Evolutionary conservation across 2,329 filamentous ascomycete species (phyloP).

Genomic region (Talaromyces piceae): DNA sequence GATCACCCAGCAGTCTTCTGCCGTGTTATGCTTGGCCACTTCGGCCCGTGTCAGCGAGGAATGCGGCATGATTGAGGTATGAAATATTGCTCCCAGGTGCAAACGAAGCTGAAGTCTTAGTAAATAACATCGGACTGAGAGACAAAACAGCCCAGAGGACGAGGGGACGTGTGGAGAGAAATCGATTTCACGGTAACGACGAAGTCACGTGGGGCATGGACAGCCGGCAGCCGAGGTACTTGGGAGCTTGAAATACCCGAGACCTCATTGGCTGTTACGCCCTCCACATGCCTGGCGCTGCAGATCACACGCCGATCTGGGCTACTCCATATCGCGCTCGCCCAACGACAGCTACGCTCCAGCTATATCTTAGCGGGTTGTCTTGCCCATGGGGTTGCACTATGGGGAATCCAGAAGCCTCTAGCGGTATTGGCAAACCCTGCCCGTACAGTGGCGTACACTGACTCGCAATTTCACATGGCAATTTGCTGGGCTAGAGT

Average conservation of each 20-base stretch:
- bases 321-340: neutral
- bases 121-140: neutral
- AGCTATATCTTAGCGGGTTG: too few species aligned
- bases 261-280: neutral
- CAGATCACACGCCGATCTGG: neutral
- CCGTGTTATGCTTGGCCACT: constrained; percentile 67
- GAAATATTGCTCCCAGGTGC: neutral
- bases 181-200: neutral
- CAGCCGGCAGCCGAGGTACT: constrained; percentile 5
- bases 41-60: constrained; percentile 43
- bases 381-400: too few species aligned
- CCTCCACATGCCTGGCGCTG: neutral
- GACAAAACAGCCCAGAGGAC: neutral
- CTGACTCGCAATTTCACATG: too few species aligned
- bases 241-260: neutral
- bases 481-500: too few species aligned
- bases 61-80: constrained; percentile 7
- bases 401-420: too few species aligned
- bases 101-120: neutral
- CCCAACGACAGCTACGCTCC: neutral
- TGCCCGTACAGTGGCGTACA: too few species aligned
- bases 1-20: constrained; percentile 73
- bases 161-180: too few species aligned
- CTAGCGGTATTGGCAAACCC: too few species aligned
- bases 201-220: neutral